Evolutionary conservation across 805 yeast genomes (phyloP).

Genomic region (Metschnikowia baotianmanensis): DNA sequence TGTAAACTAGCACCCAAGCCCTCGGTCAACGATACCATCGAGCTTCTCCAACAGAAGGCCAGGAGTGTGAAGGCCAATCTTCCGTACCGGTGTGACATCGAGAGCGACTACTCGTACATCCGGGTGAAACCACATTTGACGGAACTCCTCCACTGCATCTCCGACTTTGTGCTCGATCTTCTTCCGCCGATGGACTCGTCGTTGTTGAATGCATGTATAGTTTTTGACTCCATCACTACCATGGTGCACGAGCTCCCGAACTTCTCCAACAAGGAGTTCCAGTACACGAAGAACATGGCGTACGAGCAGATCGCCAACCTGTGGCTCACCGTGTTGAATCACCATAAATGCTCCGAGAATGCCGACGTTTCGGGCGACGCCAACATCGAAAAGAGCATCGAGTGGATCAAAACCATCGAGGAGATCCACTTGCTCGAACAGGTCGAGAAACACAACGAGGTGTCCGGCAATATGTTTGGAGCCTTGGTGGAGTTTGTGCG

Average conservation of each 20-base stretch:
- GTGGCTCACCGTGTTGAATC: conserved; percentile 51
- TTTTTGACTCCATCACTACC: conserved; percentile 59
- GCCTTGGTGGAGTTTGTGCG: conserved; percentile 44
- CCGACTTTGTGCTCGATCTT: conserved; percentile 71
- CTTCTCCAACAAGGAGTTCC: conserved; percentile 57
- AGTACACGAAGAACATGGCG: conserved; percentile 50
- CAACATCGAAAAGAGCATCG: conserved; percentile 18
- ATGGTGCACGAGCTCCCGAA: conserved; percentile 64
- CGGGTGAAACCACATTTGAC: conserved; percentile 66
- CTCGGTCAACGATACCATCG: conserved; percentile 49
- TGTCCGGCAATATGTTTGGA: conserved; percentile 41
- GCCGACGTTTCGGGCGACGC: conserved; percentile 7
- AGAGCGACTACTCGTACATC: conserved; percentile 72
- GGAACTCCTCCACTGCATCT: conserved; percentile 67
- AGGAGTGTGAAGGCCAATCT: conserved; percentile 46
- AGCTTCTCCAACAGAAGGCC: conserved; percentile 47
- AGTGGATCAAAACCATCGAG: conserved; percentile 30
- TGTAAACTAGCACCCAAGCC: conserved; percentile 56
- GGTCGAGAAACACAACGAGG: conserved; percentile 44
- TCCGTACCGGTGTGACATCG: conserved; percentile 74
- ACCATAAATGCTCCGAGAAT: conserved; percentile 22
- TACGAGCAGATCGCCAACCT: conserved; percentile 61
- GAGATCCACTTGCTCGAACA: conserved; percentile 41
- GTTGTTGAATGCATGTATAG: conserved; percentile 52
- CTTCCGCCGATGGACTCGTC: conserved; percentile 68